Base-by-base conservation (phyloP, 2,329 filamentous ascomycete species). In the Decorospora gaudefroyi region DNA sequence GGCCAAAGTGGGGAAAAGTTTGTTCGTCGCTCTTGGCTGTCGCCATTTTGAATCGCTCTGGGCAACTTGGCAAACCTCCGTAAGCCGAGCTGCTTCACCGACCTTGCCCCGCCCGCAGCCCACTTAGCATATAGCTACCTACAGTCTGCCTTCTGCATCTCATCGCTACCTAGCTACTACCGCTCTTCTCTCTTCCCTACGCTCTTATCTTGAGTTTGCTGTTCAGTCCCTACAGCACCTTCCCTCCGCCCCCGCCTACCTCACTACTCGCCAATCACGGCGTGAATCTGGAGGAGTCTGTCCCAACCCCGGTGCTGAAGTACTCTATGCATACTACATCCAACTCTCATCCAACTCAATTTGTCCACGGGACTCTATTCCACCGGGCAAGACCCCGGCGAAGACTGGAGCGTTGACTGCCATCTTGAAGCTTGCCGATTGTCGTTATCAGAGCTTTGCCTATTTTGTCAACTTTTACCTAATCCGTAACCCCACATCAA, bases 271-370 rank as follows among this genome's bases (percentile, higher is more conserved):
- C 58, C 58, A 61, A 58, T 50, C 54, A 59, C 56, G 58, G 58
- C 58, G 45, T 55, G 39, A 49, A 44, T 21, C 36, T 41, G 58
- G 58, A 60, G 58, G 57, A 62, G 58, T 61, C 59, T 62, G 59
- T 53, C 59, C 59, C 54, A 30, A 53, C 51, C 59, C 57, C 28
- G 51, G n/a, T 61, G 40, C 59, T 62, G 59, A 62, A 59, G 57
- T 62, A 27, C 47, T 49, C 46, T 58, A 62, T 62, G 59, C 17
- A 57, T 26, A 48, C 30, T 27, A 51, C 32, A 54, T 11, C 46
- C 42, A 50, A 53, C 56, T 52, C 44, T 25, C 45, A 37, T 42
- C 33, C 40, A 29, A 46, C 42, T 44, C 56, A 57, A 43, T 53
- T 55, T 55, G 50, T 61, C 57, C 57, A 61, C 49, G 48, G 28